A percentile compares a stretch with the other conserved stretches of the same genome.
phyloP scores from a whole-genome alignment of 805 yeast genomes.

The Kuraishia hungarica region DNA sequence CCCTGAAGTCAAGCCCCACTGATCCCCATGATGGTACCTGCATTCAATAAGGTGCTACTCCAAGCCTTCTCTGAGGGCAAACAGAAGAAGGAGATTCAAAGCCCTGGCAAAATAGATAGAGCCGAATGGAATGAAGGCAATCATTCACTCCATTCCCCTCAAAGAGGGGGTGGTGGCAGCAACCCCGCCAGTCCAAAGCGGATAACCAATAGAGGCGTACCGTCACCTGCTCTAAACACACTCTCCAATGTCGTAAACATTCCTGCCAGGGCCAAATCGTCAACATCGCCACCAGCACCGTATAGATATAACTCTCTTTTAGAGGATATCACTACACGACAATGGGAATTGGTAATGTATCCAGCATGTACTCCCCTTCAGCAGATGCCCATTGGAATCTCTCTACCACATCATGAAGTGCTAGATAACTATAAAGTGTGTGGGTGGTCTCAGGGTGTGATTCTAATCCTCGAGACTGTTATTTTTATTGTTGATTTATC shows the following conservation, averaged over 20 bases:
- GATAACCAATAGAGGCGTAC: neutral
- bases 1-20: too few species aligned
- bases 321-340: neutral
- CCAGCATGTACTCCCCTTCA: neutral
- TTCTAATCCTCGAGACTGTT: neutral
- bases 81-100: neutral
- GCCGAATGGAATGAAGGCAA: neutral
- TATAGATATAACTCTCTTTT: neutral
- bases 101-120: neutral
- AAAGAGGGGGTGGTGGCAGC: neutral
- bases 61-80: neutral
- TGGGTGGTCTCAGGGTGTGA: neutral
- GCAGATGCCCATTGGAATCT: neutral
- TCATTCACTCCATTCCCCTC: neutral
- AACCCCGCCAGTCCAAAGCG: neutral
- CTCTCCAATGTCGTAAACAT: neutral
- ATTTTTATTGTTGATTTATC: neutral
- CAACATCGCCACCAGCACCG: neutral
- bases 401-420: neutral
- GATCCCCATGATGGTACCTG: neutral
- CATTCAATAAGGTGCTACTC: neutral
- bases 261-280: neutral
- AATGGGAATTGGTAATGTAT: neutral
- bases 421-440: neutral
- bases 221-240: neutral